Percentiles rank a stretch among this genome's conserved stretches.
phyloP scores from a whole-genome alignment of 139 green algal genomes.

The Desmodesmus armatus region DNA sequence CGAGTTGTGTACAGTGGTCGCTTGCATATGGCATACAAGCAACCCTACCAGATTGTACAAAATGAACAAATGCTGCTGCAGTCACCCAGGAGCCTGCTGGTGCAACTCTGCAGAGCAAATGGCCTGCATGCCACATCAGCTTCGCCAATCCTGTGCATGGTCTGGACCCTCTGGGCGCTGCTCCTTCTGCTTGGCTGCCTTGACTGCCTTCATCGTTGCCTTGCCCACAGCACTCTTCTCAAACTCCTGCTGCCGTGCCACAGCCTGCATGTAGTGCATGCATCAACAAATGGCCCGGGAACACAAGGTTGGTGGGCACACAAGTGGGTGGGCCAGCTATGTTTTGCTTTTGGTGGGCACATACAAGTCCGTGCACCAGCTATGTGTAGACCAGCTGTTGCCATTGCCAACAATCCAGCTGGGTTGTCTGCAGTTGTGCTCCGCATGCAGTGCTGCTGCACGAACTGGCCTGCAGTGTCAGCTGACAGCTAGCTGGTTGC shows the following conservation, averaged over 20 bases:
- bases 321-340: background rate
- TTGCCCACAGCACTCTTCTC: constrained; percentile 40
- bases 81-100: too few species aligned
- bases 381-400: background rate
- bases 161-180: background rate
- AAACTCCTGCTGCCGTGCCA: constrained; percentile 41
- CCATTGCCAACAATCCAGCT: background rate
- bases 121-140: too few species aligned
- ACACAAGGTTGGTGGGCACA: background rate
- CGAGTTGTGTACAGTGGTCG: too few species aligned
- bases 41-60: too few species aligned
- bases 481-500: too few species aligned
- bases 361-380: too few species aligned
- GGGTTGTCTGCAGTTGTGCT: background rate
- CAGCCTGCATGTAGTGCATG: constrained; percentile 3
- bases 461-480: too few species aligned
- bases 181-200: constrained; percentile 42
- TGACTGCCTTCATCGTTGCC: constrained; percentile 40
- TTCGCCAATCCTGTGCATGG: constrained; percentile 29
- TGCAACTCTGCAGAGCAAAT: too few species aligned
- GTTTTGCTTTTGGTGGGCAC: background rate
- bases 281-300: background rate
- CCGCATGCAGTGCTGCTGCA: background rate
- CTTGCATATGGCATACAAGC: too few species aligned
- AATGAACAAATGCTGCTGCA: too few species aligned